phyloP scores from a whole-genome alignment of 2,329 filamentous ascomycete genomes.

The Emmonsia crescens region DNA sequence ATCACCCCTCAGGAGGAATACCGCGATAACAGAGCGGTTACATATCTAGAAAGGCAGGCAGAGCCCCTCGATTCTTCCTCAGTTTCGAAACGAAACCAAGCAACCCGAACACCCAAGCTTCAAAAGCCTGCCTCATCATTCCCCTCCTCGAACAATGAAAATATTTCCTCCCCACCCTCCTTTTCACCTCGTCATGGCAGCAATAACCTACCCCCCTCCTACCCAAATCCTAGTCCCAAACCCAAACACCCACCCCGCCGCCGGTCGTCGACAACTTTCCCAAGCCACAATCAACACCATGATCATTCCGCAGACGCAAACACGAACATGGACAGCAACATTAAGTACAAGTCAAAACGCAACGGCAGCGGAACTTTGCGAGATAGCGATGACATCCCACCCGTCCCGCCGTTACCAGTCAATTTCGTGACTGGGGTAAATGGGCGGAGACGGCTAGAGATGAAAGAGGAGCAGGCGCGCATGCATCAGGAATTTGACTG shows the following conservation, averaged over 20 bases:
- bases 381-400: slow-evolving; percentile 26
- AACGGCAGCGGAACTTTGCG: slow-evolving; percentile 4
- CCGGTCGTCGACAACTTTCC: not conserved
- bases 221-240: not conserved
- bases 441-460: not conserved
- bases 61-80: not conserved
- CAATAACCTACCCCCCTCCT: not conserved
- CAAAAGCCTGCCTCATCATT: not conserved
- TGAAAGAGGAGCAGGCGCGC: slow-evolving; percentile 16
- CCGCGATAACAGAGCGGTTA: too few species aligned
- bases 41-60: not conserved
- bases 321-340: not conserved
- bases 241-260: not conserved
- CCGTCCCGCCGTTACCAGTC: slow-evolving; percentile 30
- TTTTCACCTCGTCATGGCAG: not conserved
- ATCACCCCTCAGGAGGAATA: not conserved
- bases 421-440: slow-evolving; percentile 14
- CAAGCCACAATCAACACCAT: not conserved
- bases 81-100: not conserved
- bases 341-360: not conserved
- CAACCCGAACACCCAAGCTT: not conserved
- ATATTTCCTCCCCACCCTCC: not conserved
- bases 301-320: not conserved
- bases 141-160: not conserved
- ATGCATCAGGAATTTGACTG: slow-evolving; percentile 28